Evolutionary conservation across 2,329 filamentous ascomycete species (phyloP).

Genomic region (Cyclaneusma minus): DNA sequence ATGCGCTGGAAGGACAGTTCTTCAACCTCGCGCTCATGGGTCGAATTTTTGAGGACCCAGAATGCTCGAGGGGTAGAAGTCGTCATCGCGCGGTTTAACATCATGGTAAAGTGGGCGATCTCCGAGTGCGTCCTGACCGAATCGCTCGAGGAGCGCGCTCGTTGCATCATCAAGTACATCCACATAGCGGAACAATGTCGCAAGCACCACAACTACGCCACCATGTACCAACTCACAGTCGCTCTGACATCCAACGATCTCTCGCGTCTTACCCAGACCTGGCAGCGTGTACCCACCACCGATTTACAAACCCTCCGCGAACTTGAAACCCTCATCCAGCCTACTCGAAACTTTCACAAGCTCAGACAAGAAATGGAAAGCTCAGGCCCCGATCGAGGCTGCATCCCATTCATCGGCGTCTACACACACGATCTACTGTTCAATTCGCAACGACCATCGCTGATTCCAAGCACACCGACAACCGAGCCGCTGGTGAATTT

Average conservation of each 20-base stretch:
- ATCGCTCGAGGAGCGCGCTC: conserved; percentile 53
- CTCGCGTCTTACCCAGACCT: conserved; percentile 51
- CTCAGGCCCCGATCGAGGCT: conserved; percentile 44
- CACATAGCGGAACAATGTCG: conserved; percentile 68
- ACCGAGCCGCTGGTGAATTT: conserved; percentile 66
- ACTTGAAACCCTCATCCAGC: conserved; percentile 59
- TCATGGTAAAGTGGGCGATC: conserved; percentile 76
- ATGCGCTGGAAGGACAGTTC: conserved; percentile 66
- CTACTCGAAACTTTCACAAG: conserved; percentile 62
- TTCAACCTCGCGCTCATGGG: conserved; percentile 59
- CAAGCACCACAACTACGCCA: conserved; percentile 67
- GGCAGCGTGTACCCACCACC: conserved; percentile 48
- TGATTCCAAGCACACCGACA: conserved; percentile 51
- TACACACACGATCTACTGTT: conserved; percentile 76
- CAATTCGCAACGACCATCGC: conserved; percentile 64
- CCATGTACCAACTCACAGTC: conserved; percentile 66
- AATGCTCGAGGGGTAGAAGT: conserved; percentile 67
- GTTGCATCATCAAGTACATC: conserved; percentile 66
- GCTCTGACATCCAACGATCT: conserved; percentile 63
- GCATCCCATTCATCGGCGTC: conserved; percentile 70
- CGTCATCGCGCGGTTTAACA: conserved; percentile 73
- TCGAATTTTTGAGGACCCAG: conserved; percentile 59
- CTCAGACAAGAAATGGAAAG: conserved; percentile 71
- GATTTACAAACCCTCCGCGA: conserved; percentile 53
- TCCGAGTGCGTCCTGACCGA: conserved; percentile 67